A percentile compares a stretch with the other conserved stretches of the same genome.
Conservation (phyloP, 2,329 filamentous ascomycete species). For the Fusarium liriodendri region DNA sequence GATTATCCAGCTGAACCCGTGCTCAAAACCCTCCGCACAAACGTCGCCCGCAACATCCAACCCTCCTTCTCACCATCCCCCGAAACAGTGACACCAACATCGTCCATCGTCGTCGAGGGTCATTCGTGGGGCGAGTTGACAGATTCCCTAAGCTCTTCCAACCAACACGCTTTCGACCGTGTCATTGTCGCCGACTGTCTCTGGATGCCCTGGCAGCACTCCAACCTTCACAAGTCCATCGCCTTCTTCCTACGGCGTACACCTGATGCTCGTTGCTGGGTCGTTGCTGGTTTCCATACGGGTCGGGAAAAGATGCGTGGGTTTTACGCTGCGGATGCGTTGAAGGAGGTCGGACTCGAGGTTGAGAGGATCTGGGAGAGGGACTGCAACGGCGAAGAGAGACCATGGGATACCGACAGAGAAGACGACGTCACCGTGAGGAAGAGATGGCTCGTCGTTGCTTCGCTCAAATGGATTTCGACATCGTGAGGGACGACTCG, state of each 20-base stretch:
- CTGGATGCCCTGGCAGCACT: conserved; percentile 81
- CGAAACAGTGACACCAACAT: conserved; percentile 11
- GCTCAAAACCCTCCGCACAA: conserved; percentile 67
- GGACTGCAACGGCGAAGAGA: conserved; percentile 71
- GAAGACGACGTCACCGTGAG: conserved; percentile 72
- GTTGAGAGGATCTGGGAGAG: conserved; percentile 76
- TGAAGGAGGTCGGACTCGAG: conserved; percentile 64
- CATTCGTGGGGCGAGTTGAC: conserved; percentile 73
- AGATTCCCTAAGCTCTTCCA: conserved; percentile 44
- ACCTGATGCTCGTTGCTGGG: conserved; percentile 64
- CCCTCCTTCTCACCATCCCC: conserved; percentile 48
- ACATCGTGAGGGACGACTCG: conserved; percentile 21
- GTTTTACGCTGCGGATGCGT: conserved; percentile 67
- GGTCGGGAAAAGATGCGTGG: conserved; percentile 72
- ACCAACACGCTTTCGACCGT: conserved; percentile 63
- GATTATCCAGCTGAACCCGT: conserved; percentile 75
- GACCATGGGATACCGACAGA: conserved; percentile 70
- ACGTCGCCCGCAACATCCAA: conserved; percentile 65
- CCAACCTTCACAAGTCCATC: conserved; percentile 72
- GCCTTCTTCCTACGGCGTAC: conserved; percentile 66
- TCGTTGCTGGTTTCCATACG: conserved; percentile 80
- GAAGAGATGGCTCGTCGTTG: conserved; percentile 78
- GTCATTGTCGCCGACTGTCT: conserved; percentile 79
- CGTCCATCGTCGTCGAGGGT: conserved; percentile 61
- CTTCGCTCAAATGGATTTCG: conserved; percentile 57